A percentile compares a stretch with the other conserved stretches of the same genome.
phyloP scores from a whole-genome alignment of 78 protist genomes.

The Parvularia atlantis region DNA sequence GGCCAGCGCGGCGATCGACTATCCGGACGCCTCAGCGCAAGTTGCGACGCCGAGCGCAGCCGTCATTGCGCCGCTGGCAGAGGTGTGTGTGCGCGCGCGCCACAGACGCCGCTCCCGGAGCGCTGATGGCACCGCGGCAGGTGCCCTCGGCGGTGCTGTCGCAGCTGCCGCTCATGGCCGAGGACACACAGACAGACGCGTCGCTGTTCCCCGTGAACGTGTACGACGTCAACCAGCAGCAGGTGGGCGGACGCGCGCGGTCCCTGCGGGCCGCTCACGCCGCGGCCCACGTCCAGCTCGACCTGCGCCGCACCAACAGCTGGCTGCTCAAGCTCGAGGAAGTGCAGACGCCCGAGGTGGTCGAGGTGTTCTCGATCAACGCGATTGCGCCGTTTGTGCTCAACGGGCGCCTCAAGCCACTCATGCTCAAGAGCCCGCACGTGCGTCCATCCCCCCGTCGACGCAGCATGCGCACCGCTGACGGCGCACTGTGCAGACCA shows the following conservation, averaged over 20 bases:
- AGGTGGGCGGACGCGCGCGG: neutral
- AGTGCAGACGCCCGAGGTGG: constrained; percentile 35
- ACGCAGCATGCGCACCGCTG: neutral
- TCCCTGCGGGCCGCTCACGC: constrained; percentile 2
- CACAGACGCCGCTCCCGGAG: no score
- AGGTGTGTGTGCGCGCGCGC: no score
- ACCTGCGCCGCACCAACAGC: constrained; percentile 25
- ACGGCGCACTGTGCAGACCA: neutral
- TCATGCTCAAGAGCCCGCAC: constrained; percentile 5
- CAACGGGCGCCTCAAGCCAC: constrained; percentile 7
- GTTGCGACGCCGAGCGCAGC: no score
- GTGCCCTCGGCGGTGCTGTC: neutral
- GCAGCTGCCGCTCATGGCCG: neutral
- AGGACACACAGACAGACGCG: neutral
- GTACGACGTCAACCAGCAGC: constrained; percentile 46
- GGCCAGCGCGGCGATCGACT: no score
- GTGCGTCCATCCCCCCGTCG: neutral
- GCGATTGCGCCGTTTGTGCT: constrained; percentile 57
- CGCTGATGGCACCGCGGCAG: no score
- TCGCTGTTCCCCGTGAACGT: neutral
- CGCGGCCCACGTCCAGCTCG: constrained; percentile 47
- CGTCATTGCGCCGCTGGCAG: no score
- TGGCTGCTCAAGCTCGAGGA: constrained; percentile 31
- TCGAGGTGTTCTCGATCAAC: constrained; percentile 38
- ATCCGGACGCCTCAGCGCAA: no score